Evolutionary conservation across 2,329 filamentous ascomycete genomes (phyloP), one percentile per base, ranked within the genome.

Genomic region (Pseudopithomyces chartarum): DNA sequence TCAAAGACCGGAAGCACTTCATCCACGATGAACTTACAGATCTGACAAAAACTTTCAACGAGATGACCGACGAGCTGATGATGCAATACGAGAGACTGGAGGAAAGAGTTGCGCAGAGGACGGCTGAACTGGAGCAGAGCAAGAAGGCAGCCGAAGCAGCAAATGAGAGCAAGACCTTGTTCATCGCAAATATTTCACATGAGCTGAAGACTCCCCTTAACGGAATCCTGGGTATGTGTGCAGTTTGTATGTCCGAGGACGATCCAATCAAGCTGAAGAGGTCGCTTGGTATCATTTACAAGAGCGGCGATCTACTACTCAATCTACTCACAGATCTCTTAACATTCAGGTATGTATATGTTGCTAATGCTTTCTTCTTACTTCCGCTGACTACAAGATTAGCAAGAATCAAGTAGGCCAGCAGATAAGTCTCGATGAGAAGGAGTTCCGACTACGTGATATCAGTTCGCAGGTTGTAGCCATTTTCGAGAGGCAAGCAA

Each of bases 111-210:
- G 86, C 86, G 6, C 87, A 93, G 72, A 84, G 93, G 54, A 97
- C 93, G 0, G 85, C 85, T 34, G 90, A 97, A 74, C 81, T 97
- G 0, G 92, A 96, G 69, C 86, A 91, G 59, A 96, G 90, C 79
- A 97, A 97, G 74, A 91, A 92, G 77, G 91, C 92, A 1, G 93
- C 93, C 1, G 93, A 97, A 75, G 90, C 91, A n/a, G 93, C 93
- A 3, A 97, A 97, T 67, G 91, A 97, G 77, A 96, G 91, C 81
- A 99, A 99, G 79, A 98, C 95, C 0, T 82, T 98, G 8, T 98
- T 98, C 78, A 96, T 99, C 61, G 95, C 95, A 17, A 98, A 98
- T 67, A 97, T 98, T 49, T 87, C 84, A 1, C 87, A 90, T 64
- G 87, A 98, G 74, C 82, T 99, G 34, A 96, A 97, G 72, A 99